Base-by-base conservation (phyloP, 805 yeast genomes). In the Teunomyces stri region DNA sequence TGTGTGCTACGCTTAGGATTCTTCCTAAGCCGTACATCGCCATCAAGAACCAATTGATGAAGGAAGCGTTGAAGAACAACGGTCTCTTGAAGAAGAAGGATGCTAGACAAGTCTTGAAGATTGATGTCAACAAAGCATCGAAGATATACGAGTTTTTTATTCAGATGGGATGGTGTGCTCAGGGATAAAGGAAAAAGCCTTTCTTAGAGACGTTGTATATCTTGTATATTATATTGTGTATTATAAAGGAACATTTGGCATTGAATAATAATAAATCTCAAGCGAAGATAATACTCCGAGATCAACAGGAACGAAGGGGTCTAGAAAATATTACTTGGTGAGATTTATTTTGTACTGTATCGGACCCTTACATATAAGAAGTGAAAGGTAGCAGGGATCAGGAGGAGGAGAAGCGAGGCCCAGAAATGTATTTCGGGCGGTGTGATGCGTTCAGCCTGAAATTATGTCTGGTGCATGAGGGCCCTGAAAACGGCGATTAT, bases 21-120 rank as follows among this genome's bases (percentile, higher is more conserved):
- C 68, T 87, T 47, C 99, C 99, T 12, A 92, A 94, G 64, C 96
- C 98, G 3, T 94, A 92, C 60, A 71, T 94, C 51, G 96, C 96
- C 2, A 88, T 94, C 53, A 94, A 94, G 61, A 96, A 89, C 62
- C 82, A 89, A 3, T 66, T 94, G 47, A 89, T 94, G 74, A 81
- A 95, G 56, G 97, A 91, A 61, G 81, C 95, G 28, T 71, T 91
- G 34, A 83, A 88, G 54, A 84, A 87, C 37, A 96, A 96, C 34
- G 98, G 98, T 4, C 68, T 78, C 5, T 64, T 94, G 59, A 88
- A 88, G 69, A 85, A 87, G 68, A 85, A 88, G 59, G 84, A 85
- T 13, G 94, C 96, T n/a, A 78, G 90, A 56, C 96, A 87, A 49
- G 69, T 89, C 47, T 70, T 89, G 51, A 87, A 89, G 59, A 83